phyloP scores from a whole-genome alignment of 192 early-diverging fungal species.

The Linderina pennispora region DNA sequence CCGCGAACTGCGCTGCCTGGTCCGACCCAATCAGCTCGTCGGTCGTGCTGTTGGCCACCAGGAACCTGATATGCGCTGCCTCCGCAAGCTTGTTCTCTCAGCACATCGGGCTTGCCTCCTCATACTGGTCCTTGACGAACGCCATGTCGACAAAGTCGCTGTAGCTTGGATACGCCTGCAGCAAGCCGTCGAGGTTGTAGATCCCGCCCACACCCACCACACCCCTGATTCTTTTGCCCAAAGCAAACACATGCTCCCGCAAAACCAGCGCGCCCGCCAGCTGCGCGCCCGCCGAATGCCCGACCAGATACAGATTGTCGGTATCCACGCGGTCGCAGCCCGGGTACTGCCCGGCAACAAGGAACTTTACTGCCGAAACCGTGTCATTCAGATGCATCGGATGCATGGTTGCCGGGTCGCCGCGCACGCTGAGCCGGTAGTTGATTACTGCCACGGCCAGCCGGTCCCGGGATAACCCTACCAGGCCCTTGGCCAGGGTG shows the following conservation, averaged over 20 bases:
- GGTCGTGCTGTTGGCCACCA: slow-evolving; percentile 57
- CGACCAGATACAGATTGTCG: slow-evolving; percentile 51
- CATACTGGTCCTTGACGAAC: slow-evolving; percentile 45
- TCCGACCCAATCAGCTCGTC: slow-evolving; percentile 64
- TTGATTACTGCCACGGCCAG: slow-evolving; percentile 63
- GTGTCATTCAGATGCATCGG: slow-evolving; percentile 68
- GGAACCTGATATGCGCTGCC: slow-evolving; percentile 44
- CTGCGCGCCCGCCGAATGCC: slow-evolving; percentile 79
- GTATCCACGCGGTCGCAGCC: slow-evolving; percentile 20
- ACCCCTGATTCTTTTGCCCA: slow-evolving; percentile 43
- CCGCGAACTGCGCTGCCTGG: slow-evolving; percentile 44
- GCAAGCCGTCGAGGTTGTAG: slow-evolving; percentile 67
- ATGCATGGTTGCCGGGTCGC: slow-evolving; percentile 40
- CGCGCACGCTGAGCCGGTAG: slow-evolving; percentile 56
- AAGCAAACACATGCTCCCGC: slow-evolving; percentile 19
- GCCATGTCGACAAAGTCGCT: slow-evolving; percentile 65
- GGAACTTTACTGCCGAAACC: slow-evolving; percentile 49
- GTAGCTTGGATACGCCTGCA: slow-evolving; percentile 61
- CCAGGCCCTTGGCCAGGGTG: slow-evolving; percentile 47
- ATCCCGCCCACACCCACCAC: slow-evolving; percentile 78
- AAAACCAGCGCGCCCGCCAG: slow-evolving; percentile 58
- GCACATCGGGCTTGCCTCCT: slow-evolving; percentile 9
- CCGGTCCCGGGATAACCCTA: slow-evolving; percentile 14
- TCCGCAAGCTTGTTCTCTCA: background rate
- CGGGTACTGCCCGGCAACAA: slow-evolving; percentile 13